Conservation (phyloP, 495 filamentous ascomycete species). For the Daldinia grandis region DNA sequence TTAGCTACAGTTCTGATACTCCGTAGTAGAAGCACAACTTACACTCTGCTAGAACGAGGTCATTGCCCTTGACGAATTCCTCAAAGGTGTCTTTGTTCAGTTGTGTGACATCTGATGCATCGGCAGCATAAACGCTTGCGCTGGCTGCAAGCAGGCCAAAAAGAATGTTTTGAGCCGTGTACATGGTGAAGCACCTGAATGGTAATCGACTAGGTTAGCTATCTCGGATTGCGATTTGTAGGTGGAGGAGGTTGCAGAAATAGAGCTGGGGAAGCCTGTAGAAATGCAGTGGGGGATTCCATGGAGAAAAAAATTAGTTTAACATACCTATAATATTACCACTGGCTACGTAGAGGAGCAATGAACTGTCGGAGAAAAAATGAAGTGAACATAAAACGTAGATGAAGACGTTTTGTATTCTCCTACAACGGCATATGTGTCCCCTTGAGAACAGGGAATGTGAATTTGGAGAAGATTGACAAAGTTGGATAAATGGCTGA, state of each 20-base stretch:
- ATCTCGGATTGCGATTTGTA: not conserved
- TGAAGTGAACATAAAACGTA: constrained; percentile 25
- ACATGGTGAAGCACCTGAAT: constrained; percentile 57
- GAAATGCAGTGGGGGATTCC: not conserved
- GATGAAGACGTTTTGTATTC: constrained; percentile 32
- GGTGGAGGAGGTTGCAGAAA: not conserved
- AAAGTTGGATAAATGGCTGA: constrained; percentile 36
- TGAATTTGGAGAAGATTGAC: constrained; percentile 41
- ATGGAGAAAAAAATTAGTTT: not conserved
- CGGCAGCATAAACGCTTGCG: constrained; percentile 65
- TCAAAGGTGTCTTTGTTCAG: constrained; percentile 87
- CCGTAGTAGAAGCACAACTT: constrained; percentile 45
- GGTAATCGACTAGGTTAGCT: constrained; percentile 21
- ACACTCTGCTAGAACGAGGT: constrained; percentile 84
- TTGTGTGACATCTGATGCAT: constrained; percentile 78
- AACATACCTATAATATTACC: constrained; percentile 32
- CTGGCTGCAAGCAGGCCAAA: constrained; percentile 69
- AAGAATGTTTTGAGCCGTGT: constrained; percentile 58
- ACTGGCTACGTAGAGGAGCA: constrained; percentile 24
- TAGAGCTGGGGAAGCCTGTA: not conserved
- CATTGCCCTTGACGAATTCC: constrained; percentile 83
- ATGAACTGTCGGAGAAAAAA: constrained; percentile 14
- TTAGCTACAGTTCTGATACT: constrained; percentile 21
- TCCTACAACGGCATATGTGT: constrained; percentile 45
- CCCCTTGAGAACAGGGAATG: constrained; percentile 36